A percentile compares a stretch with the other conserved stretches of the same genome.
Conservation (phyloP, 1,139 yeast species). For the Nakaseomyces sp. region DNA sequence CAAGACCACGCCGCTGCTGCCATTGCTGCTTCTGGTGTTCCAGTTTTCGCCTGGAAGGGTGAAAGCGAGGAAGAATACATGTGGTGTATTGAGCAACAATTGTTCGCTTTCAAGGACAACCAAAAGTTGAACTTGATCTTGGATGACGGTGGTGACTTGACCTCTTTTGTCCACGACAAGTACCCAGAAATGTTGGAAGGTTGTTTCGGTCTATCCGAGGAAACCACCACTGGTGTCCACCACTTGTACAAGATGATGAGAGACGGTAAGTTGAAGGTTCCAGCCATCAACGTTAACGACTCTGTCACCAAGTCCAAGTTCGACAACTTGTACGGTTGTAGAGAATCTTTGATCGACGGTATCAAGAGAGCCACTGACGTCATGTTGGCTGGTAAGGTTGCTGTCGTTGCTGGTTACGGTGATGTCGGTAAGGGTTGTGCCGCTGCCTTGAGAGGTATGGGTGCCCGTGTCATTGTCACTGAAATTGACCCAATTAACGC, state of each 20-base stretch:
- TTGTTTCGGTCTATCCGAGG: slow-evolving; percentile 97
- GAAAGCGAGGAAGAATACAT: slow-evolving; percentile 99
- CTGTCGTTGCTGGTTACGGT: slow-evolving; percentile 99
- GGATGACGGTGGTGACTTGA: slow-evolving; percentile 99
- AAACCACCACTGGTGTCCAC: slow-evolving; percentile 99
- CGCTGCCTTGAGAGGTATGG: slow-evolving; percentile 98
- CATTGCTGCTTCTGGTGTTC: slow-evolving; percentile 98
- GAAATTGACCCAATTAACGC: slow-evolving; percentile 99
- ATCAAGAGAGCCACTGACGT: slow-evolving; percentile 99
- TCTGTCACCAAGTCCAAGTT: slow-evolving; percentile 99
- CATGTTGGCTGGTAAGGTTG: slow-evolving; percentile 99
- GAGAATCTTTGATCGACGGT: slow-evolving; percentile 98
- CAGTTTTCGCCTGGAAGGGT: slow-evolving; percentile 99
- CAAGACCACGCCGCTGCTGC: slow-evolving; percentile 99
- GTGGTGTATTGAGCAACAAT: slow-evolving; percentile 99
- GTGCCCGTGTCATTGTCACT: slow-evolving; percentile 96
- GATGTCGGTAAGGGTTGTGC: slow-evolving; percentile 99
- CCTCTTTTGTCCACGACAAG: slow-evolving; percentile 93
- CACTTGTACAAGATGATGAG: slow-evolving; percentile 94
- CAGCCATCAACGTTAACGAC: slow-evolving; percentile 99
- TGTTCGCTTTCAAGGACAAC: slow-evolving; percentile 95
- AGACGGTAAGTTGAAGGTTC: slow-evolving; percentile 88
- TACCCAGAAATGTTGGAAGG: slow-evolving; percentile 95
- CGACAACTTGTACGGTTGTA: slow-evolving; percentile 99
- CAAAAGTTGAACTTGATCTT: slow-evolving; percentile 94